Percentiles rank a stretch among this genome's conserved stretches.
phyloP scores from a whole-genome alignment of 2,329 filamentous ascomycete species.

The Talaromyces verruculosus region DNA sequence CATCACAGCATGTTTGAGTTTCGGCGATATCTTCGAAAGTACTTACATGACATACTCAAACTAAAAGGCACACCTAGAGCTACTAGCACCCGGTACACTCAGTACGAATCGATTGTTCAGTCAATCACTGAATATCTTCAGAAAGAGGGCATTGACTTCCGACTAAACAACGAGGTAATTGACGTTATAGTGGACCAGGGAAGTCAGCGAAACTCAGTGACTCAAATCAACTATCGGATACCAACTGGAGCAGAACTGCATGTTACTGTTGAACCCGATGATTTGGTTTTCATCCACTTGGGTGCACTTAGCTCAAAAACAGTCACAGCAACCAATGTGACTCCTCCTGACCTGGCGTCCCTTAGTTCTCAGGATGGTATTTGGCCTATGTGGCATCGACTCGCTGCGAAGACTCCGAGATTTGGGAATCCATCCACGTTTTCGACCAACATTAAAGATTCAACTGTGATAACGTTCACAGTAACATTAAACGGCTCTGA shows the following conservation, averaged over 20 bases:
- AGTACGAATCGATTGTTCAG: conserved; percentile 30
- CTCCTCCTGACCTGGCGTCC: conserved; percentile 16
- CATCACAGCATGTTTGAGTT: conserved; percentile 30
- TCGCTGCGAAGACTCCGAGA: conserved; percentile 36
- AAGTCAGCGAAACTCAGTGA: conserved; percentile 32
- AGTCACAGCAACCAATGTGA: conserved; percentile 12
- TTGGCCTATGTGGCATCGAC: conserved; percentile 43
- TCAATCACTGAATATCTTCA: conserved; percentile 29
- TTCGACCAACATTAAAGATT: conserved; percentile 33
- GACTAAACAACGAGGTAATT: conserved; percentile 27
- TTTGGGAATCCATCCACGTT: conserved; percentile 41
- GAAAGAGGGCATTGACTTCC: conserved; percentile 31
- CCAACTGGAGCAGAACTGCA: conserved; percentile 26
- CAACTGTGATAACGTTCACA: conserved; percentile 36
- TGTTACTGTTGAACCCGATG: conserved; percentile 32
- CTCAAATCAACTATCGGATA: conserved; percentile 29
- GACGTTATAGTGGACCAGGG: conserved; percentile 27
- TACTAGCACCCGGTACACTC: conserved; percentile 29
- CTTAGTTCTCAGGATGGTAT: conserved; percentile 27
- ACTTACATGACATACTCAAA: conserved; percentile 28
- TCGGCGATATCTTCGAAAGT: conserved; percentile 28
- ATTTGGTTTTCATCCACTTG: conserved; percentile 42
- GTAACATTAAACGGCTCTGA: conserved; percentile 29
- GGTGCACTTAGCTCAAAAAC: conserved; percentile 38
- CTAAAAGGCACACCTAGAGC: conserved; percentile 26